Evolutionary conservation across 2,329 filamentous ascomycete species (phyloP).

Genomic region (Monilinia fructicola): DNA sequence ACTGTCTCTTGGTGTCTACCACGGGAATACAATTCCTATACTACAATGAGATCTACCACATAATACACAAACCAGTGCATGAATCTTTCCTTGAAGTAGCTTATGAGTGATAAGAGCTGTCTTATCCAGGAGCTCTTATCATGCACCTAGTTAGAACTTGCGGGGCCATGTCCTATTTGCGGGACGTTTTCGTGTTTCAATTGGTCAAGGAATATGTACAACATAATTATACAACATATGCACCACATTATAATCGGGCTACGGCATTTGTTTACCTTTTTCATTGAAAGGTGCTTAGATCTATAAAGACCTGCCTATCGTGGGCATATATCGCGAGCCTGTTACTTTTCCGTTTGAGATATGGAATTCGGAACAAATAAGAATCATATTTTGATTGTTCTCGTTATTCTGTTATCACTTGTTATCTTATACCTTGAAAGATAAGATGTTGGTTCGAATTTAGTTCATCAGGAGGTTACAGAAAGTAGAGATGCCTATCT

Average conservation of each 20-base stretch:
- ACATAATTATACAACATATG: too few species aligned
- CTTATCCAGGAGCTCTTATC: slow-evolving; percentile 10
- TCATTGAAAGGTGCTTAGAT: neutral
- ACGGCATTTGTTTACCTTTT: slow-evolving; percentile 5
- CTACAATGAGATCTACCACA: neutral
- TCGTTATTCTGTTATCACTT: neutral
- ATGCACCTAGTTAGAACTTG: neutral
- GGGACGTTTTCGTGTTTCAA: neutral
- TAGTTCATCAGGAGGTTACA: slow-evolving; percentile 1
- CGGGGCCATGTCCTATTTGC: slow-evolving; percentile 1
- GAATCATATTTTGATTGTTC: neutral
- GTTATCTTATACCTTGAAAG: neutral
- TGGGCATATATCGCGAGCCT: neutral
- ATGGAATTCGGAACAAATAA: neutral
- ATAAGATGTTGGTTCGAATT: neutral
- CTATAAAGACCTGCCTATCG: slow-evolving; percentile 7
- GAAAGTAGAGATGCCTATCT: neutral
- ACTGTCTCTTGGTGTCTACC: too few species aligned
- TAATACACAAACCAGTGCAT: neutral
- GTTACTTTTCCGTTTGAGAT: neutral
- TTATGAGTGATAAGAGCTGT: neutral
- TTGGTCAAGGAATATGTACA: neutral
- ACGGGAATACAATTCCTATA: too few species aligned
- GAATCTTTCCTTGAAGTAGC: neutral
- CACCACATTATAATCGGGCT: neutral